Evolutionary conservation across 768 basidiomycete genomes (phyloP).

Genomic region (Lyophyllum shimeji): DNA sequence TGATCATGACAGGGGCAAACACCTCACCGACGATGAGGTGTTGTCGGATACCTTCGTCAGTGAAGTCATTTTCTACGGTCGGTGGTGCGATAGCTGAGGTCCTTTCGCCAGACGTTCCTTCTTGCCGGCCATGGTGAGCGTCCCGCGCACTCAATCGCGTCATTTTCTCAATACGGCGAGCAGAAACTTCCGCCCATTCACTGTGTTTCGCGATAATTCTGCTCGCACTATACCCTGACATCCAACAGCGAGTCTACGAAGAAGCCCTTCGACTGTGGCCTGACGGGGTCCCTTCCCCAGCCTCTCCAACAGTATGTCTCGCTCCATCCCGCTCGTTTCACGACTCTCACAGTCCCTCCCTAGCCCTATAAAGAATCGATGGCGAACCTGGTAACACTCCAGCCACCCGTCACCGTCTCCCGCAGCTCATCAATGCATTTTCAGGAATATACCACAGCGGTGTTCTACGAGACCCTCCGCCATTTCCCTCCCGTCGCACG

Average conservation of each 20-base stretch:
- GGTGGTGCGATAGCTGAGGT: neutral
- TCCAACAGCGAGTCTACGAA: slow-evolving; percentile 44
- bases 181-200: slow-evolving; percentile 49
- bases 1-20: slow-evolving; percentile 19
- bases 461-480: slow-evolving; percentile 47
- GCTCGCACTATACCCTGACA: slow-evolving; percentile 50
- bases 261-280: slow-evolving; percentile 43
- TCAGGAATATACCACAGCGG: slow-evolving; percentile 43
- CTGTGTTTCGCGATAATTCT: slow-evolving; percentile 41
- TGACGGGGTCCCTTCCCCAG: slow-evolving; percentile 25
- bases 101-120: slow-evolving; percentile 36
- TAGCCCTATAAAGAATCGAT: slow-evolving; percentile 41
- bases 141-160: neutral
- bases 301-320: slow-evolving; percentile 26
- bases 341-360: neutral
- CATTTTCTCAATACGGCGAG: neutral
- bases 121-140: slow-evolving; percentile 48
- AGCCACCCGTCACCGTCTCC: neutral
- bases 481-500: slow-evolving; percentile 37
- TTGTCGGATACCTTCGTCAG: slow-evolving; percentile 50
- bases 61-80: neutral
- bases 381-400: slow-evolving; percentile 30
- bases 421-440: neutral
- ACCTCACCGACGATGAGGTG: slow-evolving; percentile 43
- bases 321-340: neutral